phyloP scores from a whole-genome alignment of 2,329 filamentous ascomycete species.

The Epicoccum nigrum region DNA sequence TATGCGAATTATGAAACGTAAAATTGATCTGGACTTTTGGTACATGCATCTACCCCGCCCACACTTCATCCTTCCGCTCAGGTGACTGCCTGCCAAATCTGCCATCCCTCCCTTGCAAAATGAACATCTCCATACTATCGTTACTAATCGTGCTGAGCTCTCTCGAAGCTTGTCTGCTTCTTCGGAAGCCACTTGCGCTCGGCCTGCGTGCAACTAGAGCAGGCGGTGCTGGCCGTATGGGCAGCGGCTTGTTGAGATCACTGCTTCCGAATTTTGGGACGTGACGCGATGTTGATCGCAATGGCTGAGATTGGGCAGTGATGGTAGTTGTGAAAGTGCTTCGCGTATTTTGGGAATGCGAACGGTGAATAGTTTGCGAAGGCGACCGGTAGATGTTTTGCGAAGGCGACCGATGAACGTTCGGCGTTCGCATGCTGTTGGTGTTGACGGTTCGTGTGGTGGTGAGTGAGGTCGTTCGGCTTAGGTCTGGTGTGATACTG shows the following conservation, averaged over 20 bases:
- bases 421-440: conserved; percentile 2
- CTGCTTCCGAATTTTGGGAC: not conserved
- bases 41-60: not conserved
- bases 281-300: conserved; percentile 4
- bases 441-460: conserved; percentile 2
- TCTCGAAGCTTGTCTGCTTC: conserved; percentile 4
- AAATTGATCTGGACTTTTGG: not conserved
- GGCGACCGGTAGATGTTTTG: too few species aligned
- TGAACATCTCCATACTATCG: conserved; percentile 12
- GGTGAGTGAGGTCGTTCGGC: not conserved
- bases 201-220: not conserved
- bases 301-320: conserved; percentile 6
- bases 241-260: conserved; percentile 9
- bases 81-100: conserved; percentile 1
- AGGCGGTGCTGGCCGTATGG: conserved; percentile 7
- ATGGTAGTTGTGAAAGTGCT: conserved; percentile 10
- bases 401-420: not conserved
- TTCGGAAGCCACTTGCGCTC: not conserved
- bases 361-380: not conserved
- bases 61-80: conserved; percentile 6
- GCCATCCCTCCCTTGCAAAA: conserved; percentile 4
- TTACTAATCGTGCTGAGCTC: conserved; percentile 9
- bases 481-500: not conserved
- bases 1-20: not conserved
- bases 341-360: conserved; percentile 1